phyloP scores from a whole-genome alignment of 202 grass and related monocot species.

The Eragrostis tef region DNA sequence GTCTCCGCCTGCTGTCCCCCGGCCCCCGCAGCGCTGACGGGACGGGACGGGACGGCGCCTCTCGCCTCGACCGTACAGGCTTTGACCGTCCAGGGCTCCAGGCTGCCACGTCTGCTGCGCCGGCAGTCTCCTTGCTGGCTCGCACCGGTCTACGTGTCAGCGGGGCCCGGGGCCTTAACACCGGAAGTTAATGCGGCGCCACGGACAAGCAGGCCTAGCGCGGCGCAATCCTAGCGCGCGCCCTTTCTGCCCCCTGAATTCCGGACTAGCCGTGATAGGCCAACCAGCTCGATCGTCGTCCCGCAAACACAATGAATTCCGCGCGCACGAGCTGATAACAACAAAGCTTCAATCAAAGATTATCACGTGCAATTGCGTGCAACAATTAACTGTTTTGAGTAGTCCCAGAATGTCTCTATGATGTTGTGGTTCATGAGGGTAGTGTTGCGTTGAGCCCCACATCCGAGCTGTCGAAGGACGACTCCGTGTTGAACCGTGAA shows the following conservation, averaged over 20 bases:
- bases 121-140: background rate
- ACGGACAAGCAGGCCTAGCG: background rate
- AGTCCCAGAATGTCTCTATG: too few species aligned
- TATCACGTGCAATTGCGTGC: background rate
- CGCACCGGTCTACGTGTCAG: background rate
- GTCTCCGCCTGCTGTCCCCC: too few species aligned
- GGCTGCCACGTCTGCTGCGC: slow-evolving; percentile 29
- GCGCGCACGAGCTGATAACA: background rate
- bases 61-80: slow-evolving; percentile 18
- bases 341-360: background rate
- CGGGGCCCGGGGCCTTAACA: slow-evolving; percentile 7
- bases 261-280: slow-evolving; percentile 9
- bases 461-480: background rate
- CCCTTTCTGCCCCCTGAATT: slow-evolving; percentile 21
- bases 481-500: background rate
- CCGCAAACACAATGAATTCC: background rate
- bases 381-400: too few species aligned
- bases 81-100: slow-evolving; percentile 17
- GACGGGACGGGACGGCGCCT: slow-evolving; percentile 5
- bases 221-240: background rate
- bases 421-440: background rate
- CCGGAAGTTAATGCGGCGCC: background rate
- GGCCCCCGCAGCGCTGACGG: too few species aligned
- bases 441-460: background rate
- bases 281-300: background rate